Evolutionary conservation across 495 filamentous ascomycete genomes (phyloP).

Genomic region (Aspergillus diversus): DNA sequence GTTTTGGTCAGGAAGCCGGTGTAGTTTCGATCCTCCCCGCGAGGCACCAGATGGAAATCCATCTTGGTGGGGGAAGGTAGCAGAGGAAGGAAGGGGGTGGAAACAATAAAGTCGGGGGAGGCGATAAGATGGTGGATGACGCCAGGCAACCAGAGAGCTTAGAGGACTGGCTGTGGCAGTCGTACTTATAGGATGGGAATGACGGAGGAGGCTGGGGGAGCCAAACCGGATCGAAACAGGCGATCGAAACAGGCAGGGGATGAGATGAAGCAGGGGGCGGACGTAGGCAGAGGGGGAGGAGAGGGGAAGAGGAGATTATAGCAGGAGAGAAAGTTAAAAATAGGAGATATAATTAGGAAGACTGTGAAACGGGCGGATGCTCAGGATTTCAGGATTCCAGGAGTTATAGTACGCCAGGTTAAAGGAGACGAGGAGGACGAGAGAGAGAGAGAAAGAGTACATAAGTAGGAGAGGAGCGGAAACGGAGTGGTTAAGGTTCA

Average conservation of each 20-base stretch:
- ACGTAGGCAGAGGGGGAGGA: not conserved
- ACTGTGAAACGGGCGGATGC: too few relatives aligned
- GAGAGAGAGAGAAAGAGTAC: too few relatives aligned
- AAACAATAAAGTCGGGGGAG: not conserved
- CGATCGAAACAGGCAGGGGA: not conserved
- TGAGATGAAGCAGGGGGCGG: not conserved
- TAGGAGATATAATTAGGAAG: too few relatives aligned
- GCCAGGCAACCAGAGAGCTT: constrained; percentile 19
- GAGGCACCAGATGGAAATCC: constrained; percentile 50
- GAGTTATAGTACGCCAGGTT: too few relatives aligned
- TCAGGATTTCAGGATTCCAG: too few relatives aligned
- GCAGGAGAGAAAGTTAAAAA: too few relatives aligned
- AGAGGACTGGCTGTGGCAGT: not conserved
- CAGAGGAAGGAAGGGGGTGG: not conserved
- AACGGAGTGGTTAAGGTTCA: constrained; percentile 2
- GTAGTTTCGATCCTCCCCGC: constrained; percentile 49
- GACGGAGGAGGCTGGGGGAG: constrained; percentile 1
- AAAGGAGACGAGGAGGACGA: too few relatives aligned
- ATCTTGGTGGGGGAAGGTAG: constrained; percentile 27
- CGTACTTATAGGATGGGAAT: not conserved
- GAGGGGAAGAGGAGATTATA: not conserved
- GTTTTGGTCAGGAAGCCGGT: constrained; percentile 53
- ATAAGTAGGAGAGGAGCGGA: not conserved
- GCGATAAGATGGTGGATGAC: constrained; percentile 5
- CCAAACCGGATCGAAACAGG: not conserved